Evolutionary conservation across 2,329 filamentous ascomycete species (phyloP).

Genomic region (Penicillium nordicum): DNA sequence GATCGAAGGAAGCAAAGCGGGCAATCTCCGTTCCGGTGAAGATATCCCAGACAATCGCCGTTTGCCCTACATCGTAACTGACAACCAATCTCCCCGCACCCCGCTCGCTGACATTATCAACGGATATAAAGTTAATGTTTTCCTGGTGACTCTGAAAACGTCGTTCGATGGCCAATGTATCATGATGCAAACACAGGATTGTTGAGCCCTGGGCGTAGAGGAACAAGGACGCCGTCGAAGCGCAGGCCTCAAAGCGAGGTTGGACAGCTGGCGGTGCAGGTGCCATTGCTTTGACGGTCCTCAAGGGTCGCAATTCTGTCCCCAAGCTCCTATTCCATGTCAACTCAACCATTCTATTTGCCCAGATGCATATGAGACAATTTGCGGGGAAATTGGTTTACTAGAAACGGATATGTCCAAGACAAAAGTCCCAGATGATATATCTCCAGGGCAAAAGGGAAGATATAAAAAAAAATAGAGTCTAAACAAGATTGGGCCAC

Average conservation of each 20-base stretch:
- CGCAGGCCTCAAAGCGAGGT: slow-evolving; percentile 74
- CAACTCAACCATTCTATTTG: slow-evolving; percentile 53
- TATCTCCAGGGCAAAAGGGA: not conserved
- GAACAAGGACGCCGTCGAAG: slow-evolving; percentile 85
- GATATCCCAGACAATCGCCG: slow-evolving; percentile 94
- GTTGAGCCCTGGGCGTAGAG: slow-evolving; percentile 80
- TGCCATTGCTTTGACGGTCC: slow-evolving; percentile 48
- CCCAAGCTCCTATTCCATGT: slow-evolving; percentile 60
- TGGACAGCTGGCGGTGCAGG: slow-evolving; percentile 30
- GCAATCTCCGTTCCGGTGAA: slow-evolving; percentile 87
- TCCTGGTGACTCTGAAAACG: slow-evolving; percentile 80
- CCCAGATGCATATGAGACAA: not conserved
- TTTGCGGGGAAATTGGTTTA: not conserved
- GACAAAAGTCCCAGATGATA: slow-evolving; percentile 4
- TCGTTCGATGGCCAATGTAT: slow-evolving; percentile 83
- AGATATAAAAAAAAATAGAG: not conserved
- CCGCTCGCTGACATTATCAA: slow-evolving; percentile 86
- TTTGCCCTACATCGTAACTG: slow-evolving; percentile 87
- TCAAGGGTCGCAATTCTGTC: slow-evolving; percentile 56
- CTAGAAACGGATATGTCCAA: not conserved
- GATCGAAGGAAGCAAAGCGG: slow-evolving; percentile 88
- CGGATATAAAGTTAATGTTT: slow-evolving; percentile 76
- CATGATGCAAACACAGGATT: slow-evolving; percentile 86
- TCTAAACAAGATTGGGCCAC: slow-evolving; percentile 9
- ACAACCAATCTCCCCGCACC: slow-evolving; percentile 83